Base-by-base conservation (phyloP, 306 rosid species). In the Hippophae gyantsensis region DNA sequence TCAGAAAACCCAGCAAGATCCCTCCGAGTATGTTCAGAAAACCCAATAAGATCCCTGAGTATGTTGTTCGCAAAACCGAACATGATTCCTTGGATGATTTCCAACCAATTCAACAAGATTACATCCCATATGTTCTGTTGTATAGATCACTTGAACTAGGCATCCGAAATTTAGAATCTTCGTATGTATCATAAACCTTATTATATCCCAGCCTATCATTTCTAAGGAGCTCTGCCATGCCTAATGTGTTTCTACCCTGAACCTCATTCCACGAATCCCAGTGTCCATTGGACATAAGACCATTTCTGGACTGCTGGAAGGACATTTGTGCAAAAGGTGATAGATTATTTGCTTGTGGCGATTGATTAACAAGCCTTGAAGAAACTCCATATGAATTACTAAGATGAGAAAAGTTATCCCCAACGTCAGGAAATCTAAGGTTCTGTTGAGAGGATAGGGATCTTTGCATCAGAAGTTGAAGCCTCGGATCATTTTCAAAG, bases 191-290 rank as follows among this genome's bases (percentile, higher is more conserved):
- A 74, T 90, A 85, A 63, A 79, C 73, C 72, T 87, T 90, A 54
- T 80, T 82, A 62, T 54, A 81, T 55, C 86, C 97, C 64, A 76
- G 76, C 60, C 94, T 82, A 53, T 90, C 95, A 65, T 87, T 87
- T 70, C 97, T 78, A 46, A 82, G 72, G 59, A 84, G 76, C 58
- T 86, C 97, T 5, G 94, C 84, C 79, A 86, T 77, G 23, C 82
- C 79, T 49, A 79, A 9, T 64, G 57, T 57, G 67, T 68, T 82
- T 61, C 86, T 86, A 53, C 78, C 76, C 67, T 82, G 89, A 69
- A 78, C 67, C 55, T 84, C 84, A 72, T 76, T 90, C 95, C 97
- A 84, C 60, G 86, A 81, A 71, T 82, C 94, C 90, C 88, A 87
- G 57, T 84, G 89, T 45, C 95, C 88, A 75, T 81, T 88, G 56